Evolutionary conservation across 140 eudicot genomes (phyloP), one percentile per base, ranked within the genome.

Genomic region (Erigeron philadelphicus): DNA sequence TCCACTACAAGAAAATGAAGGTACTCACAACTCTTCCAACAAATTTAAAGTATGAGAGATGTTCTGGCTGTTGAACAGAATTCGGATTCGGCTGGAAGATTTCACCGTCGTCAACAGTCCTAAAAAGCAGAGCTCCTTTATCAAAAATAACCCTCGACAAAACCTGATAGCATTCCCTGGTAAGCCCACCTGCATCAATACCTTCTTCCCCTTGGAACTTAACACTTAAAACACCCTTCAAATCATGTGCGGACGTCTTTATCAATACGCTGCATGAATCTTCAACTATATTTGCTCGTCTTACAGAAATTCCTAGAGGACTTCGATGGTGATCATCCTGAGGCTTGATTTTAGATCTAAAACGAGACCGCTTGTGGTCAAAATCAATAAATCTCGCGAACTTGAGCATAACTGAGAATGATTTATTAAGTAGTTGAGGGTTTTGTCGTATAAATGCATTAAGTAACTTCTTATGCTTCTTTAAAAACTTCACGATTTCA

Each of bases 281-380:
- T 31, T 2, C 38, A 31, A 3, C 4, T 31, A 31, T 31, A 31
- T 31, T 0, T 31, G 38, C 3, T 31, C 38, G 3, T 31, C 2
- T 1, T 21, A 21, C 25, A 21, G 25, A 21, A 1, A 31, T 31
- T 4, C 3, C 3, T 2, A 31, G 38, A 31, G 8, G 92, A 75
- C 93, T 81, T 57, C 83, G 96, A 60, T 88, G 96, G 69, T 85
- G 92, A 73, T 88, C 93, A 49, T 85, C 87, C 72, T 85, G 96
- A 61, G 83, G 92, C 79, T 85, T 83, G 21, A 88, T 85, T 81
- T 85, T 88, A 43, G 96, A 88, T 75, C 92, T 79, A 73, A 88
- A 88, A 72, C 85, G 87, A 6, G 96, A 70, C 4, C 89, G 80
- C 54, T 88, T 88, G 68, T 88, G 85, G 73, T 88, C 96, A 49